Percentiles rank a stretch among this genome's conserved stretches.
Conservation (phyloP, 106 monocot genomes). For the Agapanthus africanus region DNA sequence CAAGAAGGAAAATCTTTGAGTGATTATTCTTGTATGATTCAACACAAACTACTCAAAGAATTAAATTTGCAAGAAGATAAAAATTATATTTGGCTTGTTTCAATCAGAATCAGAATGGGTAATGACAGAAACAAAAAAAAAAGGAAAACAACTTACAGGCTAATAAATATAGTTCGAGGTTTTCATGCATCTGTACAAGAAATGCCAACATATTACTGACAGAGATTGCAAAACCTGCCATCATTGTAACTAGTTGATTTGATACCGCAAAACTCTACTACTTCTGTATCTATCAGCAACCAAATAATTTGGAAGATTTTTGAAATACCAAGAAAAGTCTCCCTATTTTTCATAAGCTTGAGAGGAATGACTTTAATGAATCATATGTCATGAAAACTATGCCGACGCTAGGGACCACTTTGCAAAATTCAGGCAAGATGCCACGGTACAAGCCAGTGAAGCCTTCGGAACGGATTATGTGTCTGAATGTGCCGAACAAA, state of each 20-base stretch:
- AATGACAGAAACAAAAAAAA: no score
- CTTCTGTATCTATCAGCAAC: not conserved
- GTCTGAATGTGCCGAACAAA: conserved; percentile 39
- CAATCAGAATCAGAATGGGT: no score
- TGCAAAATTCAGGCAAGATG: conserved; percentile 58
- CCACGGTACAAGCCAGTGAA: conserved; percentile 62
- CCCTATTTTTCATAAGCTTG: not conserved
- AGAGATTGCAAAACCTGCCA: conserved; percentile 9
- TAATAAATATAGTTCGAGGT: no score
- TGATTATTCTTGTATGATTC: no score
- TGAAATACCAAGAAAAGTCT: not conserved
- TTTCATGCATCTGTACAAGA: conserved; percentile 1
- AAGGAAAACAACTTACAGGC: no score
- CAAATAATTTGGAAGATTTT: not conserved
- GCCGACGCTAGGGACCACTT: conserved; percentile 64
- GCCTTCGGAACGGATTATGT: conserved; percentile 53
- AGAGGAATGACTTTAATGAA: conserved; percentile 22
- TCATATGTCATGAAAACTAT: conserved; percentile 77
- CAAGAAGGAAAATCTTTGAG: no score
- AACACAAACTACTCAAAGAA: no score
- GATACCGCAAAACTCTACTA: not conserved
- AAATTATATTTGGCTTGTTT: no score
- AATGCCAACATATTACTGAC: not conserved
- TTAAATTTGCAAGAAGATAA: no score
- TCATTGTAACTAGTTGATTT: not conserved